Evolutionary conservation across 1,139 yeast genomes (phyloP).

Genomic region (Spencermartinsiella ligniputridi): DNA sequence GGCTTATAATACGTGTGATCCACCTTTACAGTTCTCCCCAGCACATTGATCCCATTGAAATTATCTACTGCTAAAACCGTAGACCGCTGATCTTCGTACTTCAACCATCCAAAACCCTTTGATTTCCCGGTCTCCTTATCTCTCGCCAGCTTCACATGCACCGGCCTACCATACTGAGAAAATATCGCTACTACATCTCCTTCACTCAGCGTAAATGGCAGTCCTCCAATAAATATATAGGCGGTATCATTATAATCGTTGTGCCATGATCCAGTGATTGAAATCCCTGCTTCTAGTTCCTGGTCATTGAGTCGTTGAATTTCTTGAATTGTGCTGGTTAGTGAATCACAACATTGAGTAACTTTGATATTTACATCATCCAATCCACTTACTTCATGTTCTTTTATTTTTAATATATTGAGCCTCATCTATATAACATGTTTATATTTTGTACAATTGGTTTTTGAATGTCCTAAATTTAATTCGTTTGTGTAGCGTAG

Average conservation of each 20-base stretch:
- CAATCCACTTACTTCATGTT: too few relatives aligned
- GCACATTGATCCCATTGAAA: constrained; percentile 63
- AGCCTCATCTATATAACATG: too few relatives aligned
- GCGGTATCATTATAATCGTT: constrained; percentile 73
- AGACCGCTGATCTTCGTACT: constrained; percentile 78
- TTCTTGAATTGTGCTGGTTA: constrained; percentile 24
- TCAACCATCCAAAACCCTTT: constrained; percentile 75
- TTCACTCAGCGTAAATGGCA: constrained; percentile 61
- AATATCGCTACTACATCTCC: constrained; percentile 74
- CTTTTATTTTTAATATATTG: too few relatives aligned
- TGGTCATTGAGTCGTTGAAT: constrained; percentile 60
- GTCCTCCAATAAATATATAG: constrained; percentile 63
- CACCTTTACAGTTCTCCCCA: constrained; percentile 58
- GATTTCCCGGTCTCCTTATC: constrained; percentile 66
- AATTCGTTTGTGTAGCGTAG: too few relatives aligned
- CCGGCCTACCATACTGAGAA: constrained; percentile 88
- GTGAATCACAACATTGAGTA: too few relatives aligned
- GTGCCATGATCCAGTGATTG: constrained; percentile 80
- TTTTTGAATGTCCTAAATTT: too few relatives aligned
- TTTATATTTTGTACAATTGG: too few relatives aligned
- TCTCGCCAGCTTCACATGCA: constrained; percentile 66
- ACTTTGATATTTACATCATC: too few relatives aligned
- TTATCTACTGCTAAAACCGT: constrained; percentile 87
- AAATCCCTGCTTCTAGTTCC: constrained; percentile 60
- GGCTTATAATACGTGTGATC: constrained; percentile 72